Evolutionary conservation across 306 rosid species (phyloP), one percentile per base, ranked within the genome.

Genomic region (Quercus suber): DNA sequence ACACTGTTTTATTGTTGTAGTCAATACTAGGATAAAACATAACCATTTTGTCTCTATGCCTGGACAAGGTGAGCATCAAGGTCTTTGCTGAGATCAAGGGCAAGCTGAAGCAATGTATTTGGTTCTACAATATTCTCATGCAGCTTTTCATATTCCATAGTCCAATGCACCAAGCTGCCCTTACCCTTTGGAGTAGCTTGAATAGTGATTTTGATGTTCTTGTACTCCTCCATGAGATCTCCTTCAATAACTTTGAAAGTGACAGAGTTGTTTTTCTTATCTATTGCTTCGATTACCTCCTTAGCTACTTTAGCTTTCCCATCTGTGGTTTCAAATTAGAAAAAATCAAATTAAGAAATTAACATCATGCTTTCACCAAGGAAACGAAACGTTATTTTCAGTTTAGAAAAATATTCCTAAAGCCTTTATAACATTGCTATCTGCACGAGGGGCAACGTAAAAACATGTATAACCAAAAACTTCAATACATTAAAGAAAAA

Each of bases 111-210:
- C 76, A 84, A 3, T 5, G 81, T 20, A 58, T 86, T 85, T 5
- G 92, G 86, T 10, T 90, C 89, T 3, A 79, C 69, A 45, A 78
- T 69, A 8, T 79, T 45, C 17, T 70, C 85, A 0, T 86, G 80
- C 11, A 53, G 80, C 80, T 84, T 90, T 76, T 90, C 85, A 51
- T 84, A 90, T 35, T 86, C 92, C 21, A 88, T 0, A 3, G 61
- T 71, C 84, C 88, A 86, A 5, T 72, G 84, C 25, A 77, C 80
- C 20, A 49, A 18, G 23, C 89, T 61, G 8, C 90, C 89, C 20
- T 81, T 27, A 4, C 43, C 81, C 76, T 84, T 80, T 3, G 91
- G 83, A 19, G 12, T 70, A 13, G n/a, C 71, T 12, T 83, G 82
- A 3, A 84, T 0, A 4, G 23, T 60, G 49, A 63, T 0, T 52